Conservation (phyloP, 2,329 filamentous ascomycete species). For the Verticillium nonalfalfae region DNA sequence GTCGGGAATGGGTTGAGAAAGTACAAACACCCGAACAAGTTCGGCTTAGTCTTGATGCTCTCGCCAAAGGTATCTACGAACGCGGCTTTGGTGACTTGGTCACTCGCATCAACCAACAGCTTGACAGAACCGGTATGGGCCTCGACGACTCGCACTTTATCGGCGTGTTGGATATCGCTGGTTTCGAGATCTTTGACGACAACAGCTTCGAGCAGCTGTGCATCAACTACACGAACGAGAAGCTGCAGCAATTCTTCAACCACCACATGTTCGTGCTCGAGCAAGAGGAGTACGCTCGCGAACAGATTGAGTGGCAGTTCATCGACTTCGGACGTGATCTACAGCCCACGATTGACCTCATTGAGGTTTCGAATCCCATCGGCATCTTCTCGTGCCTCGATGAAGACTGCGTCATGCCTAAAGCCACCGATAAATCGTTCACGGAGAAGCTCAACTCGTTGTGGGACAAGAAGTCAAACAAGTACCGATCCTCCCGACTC, state of each 20-base stretch:
- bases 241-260: conserved; percentile 98
- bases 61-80: conserved; percentile 97
- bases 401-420: conserved; percentile 98
- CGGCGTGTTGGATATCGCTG: conserved; percentile 95
- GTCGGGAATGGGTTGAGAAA: conserved; percentile 97
- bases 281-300: conserved; percentile 94
- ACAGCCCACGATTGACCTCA: conserved; percentile 95
- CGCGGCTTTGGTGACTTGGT: conserved; percentile 92
- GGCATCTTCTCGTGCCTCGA: conserved; percentile 98
- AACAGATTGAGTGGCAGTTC: conserved; percentile 99
- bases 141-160: conserved; percentile 92
- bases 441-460: conserved; percentile 95
- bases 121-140: conserved; percentile 78
- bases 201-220: conserved; percentile 99
- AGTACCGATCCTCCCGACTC: conserved; percentile 83
- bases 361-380: conserved; percentile 92
- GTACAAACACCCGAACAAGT: conserved; percentile 97
- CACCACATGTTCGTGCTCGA: conserved; percentile 99
- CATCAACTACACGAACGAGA: conserved; percentile 99
- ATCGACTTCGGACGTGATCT: conserved; percentile 97
- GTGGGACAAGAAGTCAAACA: conserved; percentile 93
- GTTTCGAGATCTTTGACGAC: conserved; percentile 96
- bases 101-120: conserved; percentile 80
- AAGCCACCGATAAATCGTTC: conserved; percentile 93
- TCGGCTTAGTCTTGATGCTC: conserved; percentile 78